Percentiles rank a stretch among this genome's conserved stretches.
These are phyloP conservation scores for Citrus australasica DNA, from an alignment of 345 rosid species.

Conservation along the genomic window DNA sequence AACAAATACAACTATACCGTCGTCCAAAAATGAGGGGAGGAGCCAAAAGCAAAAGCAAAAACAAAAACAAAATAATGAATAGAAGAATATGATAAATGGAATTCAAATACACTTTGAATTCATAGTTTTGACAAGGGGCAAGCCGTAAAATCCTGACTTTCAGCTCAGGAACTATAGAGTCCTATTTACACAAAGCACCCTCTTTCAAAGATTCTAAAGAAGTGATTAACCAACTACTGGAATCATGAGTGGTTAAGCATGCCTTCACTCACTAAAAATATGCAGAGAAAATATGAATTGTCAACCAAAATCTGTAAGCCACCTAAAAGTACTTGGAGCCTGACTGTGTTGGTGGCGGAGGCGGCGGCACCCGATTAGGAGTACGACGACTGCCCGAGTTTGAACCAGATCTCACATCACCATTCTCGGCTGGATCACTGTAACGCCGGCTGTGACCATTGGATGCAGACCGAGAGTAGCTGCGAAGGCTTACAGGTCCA, in stretches of 20 bases:
- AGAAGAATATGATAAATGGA: slow-evolving; percentile 23
- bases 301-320: slow-evolving; percentile 4
- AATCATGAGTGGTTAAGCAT: slow-evolving; percentile 12
- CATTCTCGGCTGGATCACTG: slow-evolving; percentile 57
- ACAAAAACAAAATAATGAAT: background rate
- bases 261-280: slow-evolving; percentile 11
- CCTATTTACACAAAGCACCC: slow-evolving; percentile 29
- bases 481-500: slow-evolving; percentile 35
- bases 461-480: slow-evolving; percentile 46
- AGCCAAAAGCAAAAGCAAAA: background rate
- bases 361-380: slow-evolving; percentile 63
- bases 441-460: slow-evolving; percentile 58
- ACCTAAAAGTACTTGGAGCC: slow-evolving; percentile 20
- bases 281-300: background rate
- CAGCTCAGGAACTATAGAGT: slow-evolving; percentile 14
- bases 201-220: background rate
- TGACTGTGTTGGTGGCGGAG: slow-evolving; percentile 45
- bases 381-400: slow-evolving; percentile 69
- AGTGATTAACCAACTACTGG: background rate
- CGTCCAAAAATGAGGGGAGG: background rate
- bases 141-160: slow-evolving; percentile 17
- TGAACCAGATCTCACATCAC: slow-evolving; percentile 53
- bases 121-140: slow-evolving; percentile 11
- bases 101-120: slow-evolving; percentile 23
- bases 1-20: slow-evolving; percentile 1